A percentile compares a stretch with the other conserved stretches of the same genome.
Evolutionary conservation across 139 green algal species (phyloP).

Genomic region (Closterium sp.): DNA sequence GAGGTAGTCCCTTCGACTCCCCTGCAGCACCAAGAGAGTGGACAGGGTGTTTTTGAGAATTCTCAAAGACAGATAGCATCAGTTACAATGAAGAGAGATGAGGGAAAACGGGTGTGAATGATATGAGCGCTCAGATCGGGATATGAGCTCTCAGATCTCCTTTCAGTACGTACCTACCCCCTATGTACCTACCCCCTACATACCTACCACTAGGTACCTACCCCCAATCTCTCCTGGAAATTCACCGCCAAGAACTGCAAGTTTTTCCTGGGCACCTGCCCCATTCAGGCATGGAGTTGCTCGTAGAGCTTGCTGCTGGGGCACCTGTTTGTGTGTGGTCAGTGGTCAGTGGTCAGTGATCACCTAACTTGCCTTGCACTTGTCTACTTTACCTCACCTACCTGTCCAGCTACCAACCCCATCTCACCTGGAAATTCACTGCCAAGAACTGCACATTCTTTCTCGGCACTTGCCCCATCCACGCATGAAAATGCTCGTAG

Average conservation of each 20-base stretch:
- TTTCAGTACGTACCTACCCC: no score
- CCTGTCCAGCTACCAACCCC: no score
- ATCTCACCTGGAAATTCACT: conserved; percentile 25
- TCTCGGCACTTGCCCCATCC: background rate
- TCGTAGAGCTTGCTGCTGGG: conserved; percentile 14
- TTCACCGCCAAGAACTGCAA: conserved; percentile 5
- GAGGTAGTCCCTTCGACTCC: background rate
- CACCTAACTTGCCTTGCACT: background rate
- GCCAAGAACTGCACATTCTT: conserved; percentile 14
- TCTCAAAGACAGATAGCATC: background rate
- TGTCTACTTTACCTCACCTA: background rate
- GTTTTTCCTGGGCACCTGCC: background rate
- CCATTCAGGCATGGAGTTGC: conserved; percentile 7
- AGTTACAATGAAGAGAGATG: no score
- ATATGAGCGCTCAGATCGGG: no score
- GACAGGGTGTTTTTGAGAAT: background rate
- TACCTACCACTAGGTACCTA: no score
- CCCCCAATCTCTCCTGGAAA: background rate
- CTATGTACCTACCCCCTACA: no score
- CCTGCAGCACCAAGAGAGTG: background rate
- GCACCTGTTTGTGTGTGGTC: conserved; percentile 11
- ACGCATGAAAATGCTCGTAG: conserved; percentile 26
- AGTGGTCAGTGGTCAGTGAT: background rate
- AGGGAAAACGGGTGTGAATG: no score
- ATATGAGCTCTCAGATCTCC: no score